Evolutionary conservation across 768 basidiomycete genomes (phyloP).

Genomic region (Butyriboletus loyo): DNA sequence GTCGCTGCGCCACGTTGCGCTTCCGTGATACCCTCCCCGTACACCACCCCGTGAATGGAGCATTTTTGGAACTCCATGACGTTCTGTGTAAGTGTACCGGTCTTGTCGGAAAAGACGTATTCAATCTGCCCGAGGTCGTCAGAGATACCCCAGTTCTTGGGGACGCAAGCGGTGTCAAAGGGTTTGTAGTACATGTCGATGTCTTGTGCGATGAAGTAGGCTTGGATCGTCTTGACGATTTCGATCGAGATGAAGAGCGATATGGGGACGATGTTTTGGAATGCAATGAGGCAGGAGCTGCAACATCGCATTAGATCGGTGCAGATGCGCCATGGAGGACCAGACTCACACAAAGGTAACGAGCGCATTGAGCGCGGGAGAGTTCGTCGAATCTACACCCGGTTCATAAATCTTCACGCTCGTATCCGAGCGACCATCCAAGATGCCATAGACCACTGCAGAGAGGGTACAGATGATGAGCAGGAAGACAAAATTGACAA

Average conservation of each 20-base stretch:
- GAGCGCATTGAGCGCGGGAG: constrained; percentile 66
- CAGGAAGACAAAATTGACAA: constrained; percentile 87
- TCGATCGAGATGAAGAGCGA: constrained; percentile 97
- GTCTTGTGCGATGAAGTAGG: constrained; percentile 95
- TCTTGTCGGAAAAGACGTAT: constrained; percentile 93
- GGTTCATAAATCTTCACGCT: constrained; percentile 73
- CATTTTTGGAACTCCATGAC: constrained; percentile 99
- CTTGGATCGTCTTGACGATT: constrained; percentile 97
- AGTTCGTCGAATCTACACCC: constrained; percentile 59
- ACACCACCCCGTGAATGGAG: constrained; percentile 76
- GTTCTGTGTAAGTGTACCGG: constrained; percentile 96
- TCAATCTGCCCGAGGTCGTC: constrained; percentile 99
- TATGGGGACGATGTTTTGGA: constrained; percentile 96
- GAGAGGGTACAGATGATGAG: constrained; percentile 71
- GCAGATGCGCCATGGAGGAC: neutral
- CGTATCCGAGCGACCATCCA: constrained; percentile 56
- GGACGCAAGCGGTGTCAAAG: constrained; percentile 84
- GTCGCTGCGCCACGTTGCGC: constrained; percentile 91
- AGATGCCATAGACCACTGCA: constrained; percentile 73
- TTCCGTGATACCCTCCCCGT: constrained; percentile 95
- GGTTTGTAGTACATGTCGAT: constrained; percentile 93
- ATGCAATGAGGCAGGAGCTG: constrained; percentile 90
- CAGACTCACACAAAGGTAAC: constrained; percentile 85
- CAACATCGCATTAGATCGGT: constrained; percentile 3
- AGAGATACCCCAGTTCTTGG: constrained; percentile 98